These are phyloP conservation scores for Aspergillus panamensis DNA, from an alignment of 495 filamentous ascomycete genomes.

Conservation along the genomic window DNA sequence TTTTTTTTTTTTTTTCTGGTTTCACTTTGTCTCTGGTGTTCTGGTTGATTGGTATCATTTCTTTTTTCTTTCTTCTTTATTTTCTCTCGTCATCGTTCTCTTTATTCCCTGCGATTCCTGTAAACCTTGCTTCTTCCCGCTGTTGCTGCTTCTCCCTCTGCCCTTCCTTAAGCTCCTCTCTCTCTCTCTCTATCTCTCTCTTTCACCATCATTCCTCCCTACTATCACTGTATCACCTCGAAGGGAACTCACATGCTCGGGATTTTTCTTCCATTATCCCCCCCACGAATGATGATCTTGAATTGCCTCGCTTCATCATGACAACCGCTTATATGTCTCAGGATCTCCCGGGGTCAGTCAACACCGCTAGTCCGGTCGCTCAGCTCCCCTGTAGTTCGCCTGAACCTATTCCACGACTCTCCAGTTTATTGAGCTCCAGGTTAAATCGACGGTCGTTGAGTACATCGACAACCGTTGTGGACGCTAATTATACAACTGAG, in stretches of 20 bases:
- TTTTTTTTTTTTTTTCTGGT: conserved; percentile 1
- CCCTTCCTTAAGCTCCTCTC: conserved; percentile 2
- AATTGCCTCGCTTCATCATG: conserved; percentile 23
- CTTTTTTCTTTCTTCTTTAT: background rate
- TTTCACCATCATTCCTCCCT: background rate
- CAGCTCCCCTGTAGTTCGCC: conserved; percentile 21
- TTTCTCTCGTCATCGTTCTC: background rate
- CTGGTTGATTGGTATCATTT: background rate
- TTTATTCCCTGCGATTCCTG: background rate
- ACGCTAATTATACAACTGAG: conserved; percentile 25
- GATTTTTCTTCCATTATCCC: background rate
- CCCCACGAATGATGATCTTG: conserved; percentile 20
- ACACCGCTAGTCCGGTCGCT: conserved; percentile 21
- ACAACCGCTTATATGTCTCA: conserved; percentile 37
- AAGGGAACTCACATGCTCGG: conserved; percentile 3
- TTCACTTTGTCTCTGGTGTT: background rate
- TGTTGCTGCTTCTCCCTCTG: conserved; percentile 5
- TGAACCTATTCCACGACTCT: conserved; percentile 23
- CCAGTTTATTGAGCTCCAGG: conserved; percentile 28
- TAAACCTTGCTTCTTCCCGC: conserved; percentile 3
- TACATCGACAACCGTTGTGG: conserved; percentile 11
- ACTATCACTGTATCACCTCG: background rate
- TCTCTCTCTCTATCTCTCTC: background rate
- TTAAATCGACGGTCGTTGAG: conserved; percentile 24
- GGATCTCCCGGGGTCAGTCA: conserved; percentile 27